Base-by-base conservation (phyloP, 108 stramenopile genomes). In the Mediolabrus comicus region DNA sequence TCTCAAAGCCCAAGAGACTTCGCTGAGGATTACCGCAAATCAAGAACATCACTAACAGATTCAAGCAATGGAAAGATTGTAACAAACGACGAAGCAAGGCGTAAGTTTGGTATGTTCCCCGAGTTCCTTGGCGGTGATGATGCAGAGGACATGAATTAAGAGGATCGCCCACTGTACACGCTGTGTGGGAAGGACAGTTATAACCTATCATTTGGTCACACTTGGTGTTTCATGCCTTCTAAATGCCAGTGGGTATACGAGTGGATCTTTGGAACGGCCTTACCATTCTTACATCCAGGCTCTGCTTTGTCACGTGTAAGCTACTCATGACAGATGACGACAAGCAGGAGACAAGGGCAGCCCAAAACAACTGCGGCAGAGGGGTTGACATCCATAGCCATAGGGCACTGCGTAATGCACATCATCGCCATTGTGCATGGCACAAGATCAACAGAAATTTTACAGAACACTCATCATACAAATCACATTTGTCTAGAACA, bases 201-300 rank as follows among this genome's bases (percentile, higher is more conserved):
- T 1, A 54, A 54, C 11, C 14, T 17, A 29, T 54, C 53, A 29
- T 54, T 54, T 29, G 53, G 53, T 17, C 53, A 54, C 10, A 54
- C 53, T 10, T 54, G 53, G 53, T 54, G 53, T 29, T 54, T 54
- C 53, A 54, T 54, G 53, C 53, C 53, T 2, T 54, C 53, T 11
- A 54, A 54, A 8, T 3, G 4, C 4, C 3, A 38, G 10, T 38
- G 38, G 38, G 38, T 8, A 6, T 38, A 38, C 14, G 3, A 3
- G 14, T 38, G 38, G 38, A 6, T 38, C 9, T 27, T 54, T 12
- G 53, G 10, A 2, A 12, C 2, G 2, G 53, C 53, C 2, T 3
- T 54, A 1, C 53, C 53, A 27, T 2, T 12, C 12, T 17, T 54
- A 4, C 53, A 54, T 54, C 53, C 53, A 2, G 53, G 53, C 3